Base-by-base conservation (phyloP, 2,329 filamentous ascomycete genomes). In the Exophiala phaeomuriformis region DNA sequence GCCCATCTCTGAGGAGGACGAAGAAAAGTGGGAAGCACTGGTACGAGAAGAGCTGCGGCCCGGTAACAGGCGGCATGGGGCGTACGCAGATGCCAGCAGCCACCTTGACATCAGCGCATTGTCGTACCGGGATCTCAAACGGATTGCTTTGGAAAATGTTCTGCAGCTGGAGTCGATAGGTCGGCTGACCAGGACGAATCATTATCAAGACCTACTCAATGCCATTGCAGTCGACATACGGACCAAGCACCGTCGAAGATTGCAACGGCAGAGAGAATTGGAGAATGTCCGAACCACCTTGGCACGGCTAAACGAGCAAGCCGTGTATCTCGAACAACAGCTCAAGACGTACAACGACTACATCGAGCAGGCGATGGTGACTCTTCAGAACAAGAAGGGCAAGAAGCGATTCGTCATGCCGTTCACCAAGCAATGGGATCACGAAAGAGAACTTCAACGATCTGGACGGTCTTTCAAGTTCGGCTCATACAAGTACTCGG, bases 321-420 rank as follows among this genome's bases (percentile, higher is more conserved):
- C 91, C 36, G 81, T 83, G 61, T 98, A 94, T 71, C 80, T 98
- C 6, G 93, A 98, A 67, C 86, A 90, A 63, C 93, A 98, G 72
- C 82, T 95, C 56, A 95, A 95, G 77, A 93, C 85, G 61, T 98
- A 98, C 73, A 95, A 98, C 68, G 90, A 98, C 73, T 98, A 98
- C 72, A 95, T 98, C 66, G 94, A 98, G 73, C 90, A 95, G 70
- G 91, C 93, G 46, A 96, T 98, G 88, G 80, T 90, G 56, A 98
- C 94, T 3, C 77, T 98, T 54, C 93, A 97, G 70, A 95, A 88
- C 72, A 95, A 96, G 71, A 96, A 96, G 72, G 90, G 85, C 58
- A 94, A 94, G 75, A 95, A 94, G 70, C 82, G 86, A 49, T 96
- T 96, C 77, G 79, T 96, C 52, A 80, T 98, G 69, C 93, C 93